Evolutionary conservation across 495 filamentous ascomycete genomes (phyloP).

Genomic region (Pyronema domesticum): DNA sequence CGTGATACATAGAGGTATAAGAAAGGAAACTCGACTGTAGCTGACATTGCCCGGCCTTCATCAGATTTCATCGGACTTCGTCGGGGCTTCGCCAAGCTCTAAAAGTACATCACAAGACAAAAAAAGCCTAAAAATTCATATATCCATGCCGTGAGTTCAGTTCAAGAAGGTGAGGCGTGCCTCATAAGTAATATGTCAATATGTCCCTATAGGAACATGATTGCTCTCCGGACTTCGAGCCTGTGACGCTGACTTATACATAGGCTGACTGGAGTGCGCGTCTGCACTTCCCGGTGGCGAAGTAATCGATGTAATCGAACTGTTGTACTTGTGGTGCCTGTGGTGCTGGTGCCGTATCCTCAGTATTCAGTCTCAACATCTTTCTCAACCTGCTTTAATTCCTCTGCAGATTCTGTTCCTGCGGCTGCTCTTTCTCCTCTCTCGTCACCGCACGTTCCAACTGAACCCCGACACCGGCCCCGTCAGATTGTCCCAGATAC

Average conservation of each 20-base stretch:
- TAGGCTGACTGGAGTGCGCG: slow-evolving; percentile 5
- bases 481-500: background rate
- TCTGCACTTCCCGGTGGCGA: slow-evolving; percentile 1
- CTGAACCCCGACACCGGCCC: background rate
- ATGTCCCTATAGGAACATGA: no score
- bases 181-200: no score
- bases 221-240: slow-evolving; percentile 4
- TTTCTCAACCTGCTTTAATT: slow-evolving; percentile 17
- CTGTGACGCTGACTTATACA: background rate
- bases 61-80: no score
- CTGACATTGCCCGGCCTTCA: no score
- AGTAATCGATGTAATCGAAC: slow-evolving; percentile 5
- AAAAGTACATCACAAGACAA: no score
- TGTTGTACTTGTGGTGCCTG: slow-evolving; percentile 1
- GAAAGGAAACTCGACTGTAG: no score
- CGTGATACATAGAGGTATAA: no score
- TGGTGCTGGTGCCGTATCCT: slow-evolving; percentile 4
- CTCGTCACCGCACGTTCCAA: background rate
- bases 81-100: no score
- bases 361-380: slow-evolving; percentile 20
- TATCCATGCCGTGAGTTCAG: no score
- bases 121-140: no score
- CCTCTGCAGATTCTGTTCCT: background rate
- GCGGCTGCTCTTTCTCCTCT: background rate
- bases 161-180: no score